Conservation (phyloP, 225 moss, liverwort and hornwort species). For the Straminergon stramineum region DNA sequence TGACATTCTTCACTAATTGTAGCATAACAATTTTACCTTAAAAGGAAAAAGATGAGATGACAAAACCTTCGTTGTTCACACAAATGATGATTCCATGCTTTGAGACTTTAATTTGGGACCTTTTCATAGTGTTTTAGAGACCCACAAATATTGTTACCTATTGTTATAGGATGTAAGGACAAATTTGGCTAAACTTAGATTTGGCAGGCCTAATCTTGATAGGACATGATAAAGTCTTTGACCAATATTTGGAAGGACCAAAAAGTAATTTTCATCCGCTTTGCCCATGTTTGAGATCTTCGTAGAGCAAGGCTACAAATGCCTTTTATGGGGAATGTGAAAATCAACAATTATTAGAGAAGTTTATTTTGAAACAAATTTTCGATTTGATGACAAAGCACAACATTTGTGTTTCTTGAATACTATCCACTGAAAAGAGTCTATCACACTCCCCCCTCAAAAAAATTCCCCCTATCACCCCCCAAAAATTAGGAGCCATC, state of each 20-base stretch:
- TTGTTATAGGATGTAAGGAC: background rate
- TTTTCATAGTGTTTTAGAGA: background rate
- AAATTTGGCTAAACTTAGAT: background rate
- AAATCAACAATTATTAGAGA: background rate
- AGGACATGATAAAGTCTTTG: background rate
- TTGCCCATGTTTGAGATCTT: rapidly evolving
- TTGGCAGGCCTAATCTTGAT: background rate
- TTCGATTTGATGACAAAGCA: no score
- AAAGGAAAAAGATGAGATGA: background rate
- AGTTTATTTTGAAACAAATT: no score
- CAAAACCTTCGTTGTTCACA: no score
- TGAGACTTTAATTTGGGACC: background rate
- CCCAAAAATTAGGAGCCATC: no score
- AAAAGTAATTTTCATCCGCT: background rate
- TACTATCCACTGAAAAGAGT: no score
- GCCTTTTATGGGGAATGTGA: background rate
- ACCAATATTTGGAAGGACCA: background rate
- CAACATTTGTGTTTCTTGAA: background rate
- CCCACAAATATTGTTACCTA: background rate
- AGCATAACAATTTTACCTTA: background rate
- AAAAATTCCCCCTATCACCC: no score
- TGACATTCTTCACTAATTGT: background rate
- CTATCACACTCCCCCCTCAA: no score
- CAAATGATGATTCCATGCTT: background rate
- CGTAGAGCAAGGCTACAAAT: background rate